Evolutionary conservation across 495 filamentous ascomycete genomes (phyloP), one percentile per base, ranked within the genome.

Genomic region (Tuber microsphaerosporum): DNA sequence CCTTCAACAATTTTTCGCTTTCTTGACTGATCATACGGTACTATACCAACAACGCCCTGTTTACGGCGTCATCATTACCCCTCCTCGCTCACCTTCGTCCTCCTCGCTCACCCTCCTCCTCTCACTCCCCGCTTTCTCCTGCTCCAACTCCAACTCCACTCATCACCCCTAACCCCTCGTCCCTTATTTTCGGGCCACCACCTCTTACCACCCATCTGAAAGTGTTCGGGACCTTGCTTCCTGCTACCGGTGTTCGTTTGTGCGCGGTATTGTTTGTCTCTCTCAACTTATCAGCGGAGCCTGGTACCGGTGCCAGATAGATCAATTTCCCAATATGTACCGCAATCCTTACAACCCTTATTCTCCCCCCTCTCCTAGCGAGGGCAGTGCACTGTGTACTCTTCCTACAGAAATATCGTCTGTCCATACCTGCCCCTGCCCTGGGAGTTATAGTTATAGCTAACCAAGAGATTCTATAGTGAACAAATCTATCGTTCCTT

Each of bases 331-430:
- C 26, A 31, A 65, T 34, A 65, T 65, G 56, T 17, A 65, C 16
- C 56, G 26, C 56, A 34, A 65, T 65, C 56, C 31, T 41, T 79
- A 79, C 46, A 79, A 56, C 71, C 70, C 76, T 75, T 71, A 73
- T 68, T 75, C 73, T 70, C 77, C 31, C 42, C 46, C 75, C 73
- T 71, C 70, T 42, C 56, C 56, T 17, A 65, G 56, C 26, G 26
- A 34, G 5, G 56, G 6, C 12, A 65, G 76, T 41, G 73, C 76
- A 51, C 70, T 79, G 31, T 68, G 73, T 9, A 79, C 76, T 48
- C 72, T 84, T 48, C 82, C 82, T 22, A 74, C 74, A 31, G 82
- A 83, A 70, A 82, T 83, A 73, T 83, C 82, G 82, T 83, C 78
- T 70, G 82, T 79, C 22, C 3, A 61, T 70, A 19, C 26, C n/a